Evolutionary conservation across 768 basidiomycete species (phyloP).

Genomic region (Boletus insuetus): DNA sequence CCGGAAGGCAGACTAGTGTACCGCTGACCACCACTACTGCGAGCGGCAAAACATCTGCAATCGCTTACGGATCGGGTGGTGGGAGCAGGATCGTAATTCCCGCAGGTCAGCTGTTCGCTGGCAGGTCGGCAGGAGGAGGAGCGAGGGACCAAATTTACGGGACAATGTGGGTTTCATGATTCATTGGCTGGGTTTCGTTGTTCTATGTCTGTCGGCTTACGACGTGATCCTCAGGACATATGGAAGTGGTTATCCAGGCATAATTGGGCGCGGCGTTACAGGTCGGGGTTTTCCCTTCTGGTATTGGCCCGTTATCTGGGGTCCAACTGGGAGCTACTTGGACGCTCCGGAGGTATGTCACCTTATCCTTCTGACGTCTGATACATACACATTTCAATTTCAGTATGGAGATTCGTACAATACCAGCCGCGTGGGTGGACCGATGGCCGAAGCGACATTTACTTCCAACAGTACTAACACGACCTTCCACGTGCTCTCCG

Average conservation of each 20-base stretch:
- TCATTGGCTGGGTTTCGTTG: background rate
- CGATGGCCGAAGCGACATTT: conserved; percentile 39
- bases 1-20: conserved; percentile 13
- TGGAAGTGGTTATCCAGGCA: conserved; percentile 64
- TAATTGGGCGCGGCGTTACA: conserved; percentile 42
- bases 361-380: background rate
- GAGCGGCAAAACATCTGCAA: conserved; percentile 28
- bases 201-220: background rate
- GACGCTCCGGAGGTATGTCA: conserved; percentile 40
- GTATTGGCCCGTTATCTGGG: conserved; percentile 65
- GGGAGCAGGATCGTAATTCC: conserved; percentile 37
- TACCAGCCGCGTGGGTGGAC: conserved; percentile 49
- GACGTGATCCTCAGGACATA: conserved; percentile 39
- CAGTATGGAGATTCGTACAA: conserved; percentile 49
- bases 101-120: conserved; percentile 43
- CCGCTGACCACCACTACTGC: conserved; percentile 20
- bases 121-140: conserved; percentile 51
- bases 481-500: conserved; percentile 46
- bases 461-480: conserved; percentile 37
- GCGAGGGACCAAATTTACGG: conserved; percentile 45
- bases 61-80: conserved; percentile 35
- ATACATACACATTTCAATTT: conserved; percentile 11
- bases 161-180: conserved; percentile 33
- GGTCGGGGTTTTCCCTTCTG: conserved; percentile 59
- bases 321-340: conserved; percentile 33